Evolutionary conservation across 1,284 basidiomycete species (phyloP), one percentile per base, ranked within the genome.

Genomic region (Volvariella volvacea): DNA sequence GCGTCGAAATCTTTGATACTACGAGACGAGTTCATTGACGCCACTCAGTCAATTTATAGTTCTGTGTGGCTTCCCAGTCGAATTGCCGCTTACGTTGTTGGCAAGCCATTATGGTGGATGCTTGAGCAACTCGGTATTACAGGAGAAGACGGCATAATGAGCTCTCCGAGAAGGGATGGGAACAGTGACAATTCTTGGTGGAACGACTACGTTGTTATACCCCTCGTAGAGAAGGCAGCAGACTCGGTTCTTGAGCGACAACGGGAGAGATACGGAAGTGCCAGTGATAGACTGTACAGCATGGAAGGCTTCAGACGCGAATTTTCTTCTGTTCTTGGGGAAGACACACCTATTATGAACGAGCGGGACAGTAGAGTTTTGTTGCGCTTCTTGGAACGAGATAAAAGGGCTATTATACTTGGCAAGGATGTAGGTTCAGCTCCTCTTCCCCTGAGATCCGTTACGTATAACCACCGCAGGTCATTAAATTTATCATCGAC

Each of bases 91-190:
- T 82, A 78, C 43, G 67, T 91, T 9, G 70, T 92, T 3, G 88
- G 80, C 14, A 82, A 79, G 55, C 89, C 91, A 0, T 66, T 93
- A 1, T 92, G 86, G 83, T 93, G 89, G 88, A 83, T 83, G 2
- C 71, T 93, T 28, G 78, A 85, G 42, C 88, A 89, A 51, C 65
- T 89, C 28, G 87, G 81, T 22, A 68, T 92, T 1, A 79, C 86
- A 9, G 74, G 73, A 3, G 72, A 77, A 28, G 79, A 82, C 31
- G 78, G 78, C 4, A 37, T 71, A 1, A 44, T 68, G 10, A 53
- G 61, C 6, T 55, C 53, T 20, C 47, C 50, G 4, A 52, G 48
- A 16, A 49, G 51, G 9, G 41, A 53, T 22, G 63, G 60, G 3
- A 61, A 76, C 36, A 77, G 74, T 44, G 81, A 86, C 51, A 70